phyloP scores from a whole-genome alignment of 352 stramenopile species.

The Pythium phragmiticola region DNA sequence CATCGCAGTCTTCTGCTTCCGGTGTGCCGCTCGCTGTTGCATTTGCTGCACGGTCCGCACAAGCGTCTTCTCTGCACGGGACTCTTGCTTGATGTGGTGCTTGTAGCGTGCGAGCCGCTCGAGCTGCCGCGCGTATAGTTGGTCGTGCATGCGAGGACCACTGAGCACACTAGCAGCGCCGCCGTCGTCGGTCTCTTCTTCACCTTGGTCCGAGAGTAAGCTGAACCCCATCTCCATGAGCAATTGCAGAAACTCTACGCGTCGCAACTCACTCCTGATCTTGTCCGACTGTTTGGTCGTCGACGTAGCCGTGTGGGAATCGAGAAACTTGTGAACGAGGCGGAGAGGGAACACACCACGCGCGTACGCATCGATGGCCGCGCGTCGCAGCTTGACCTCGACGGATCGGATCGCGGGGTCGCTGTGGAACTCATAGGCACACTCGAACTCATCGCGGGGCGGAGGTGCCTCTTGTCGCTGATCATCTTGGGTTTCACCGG shows the following conservation, averaged over 20 bases:
- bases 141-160: constrained; percentile 59
- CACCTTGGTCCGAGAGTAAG: constrained; percentile 49
- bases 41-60: constrained; percentile 39
- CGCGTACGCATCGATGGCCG: constrained; percentile 63
- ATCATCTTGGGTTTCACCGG: neutral
- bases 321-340: constrained; percentile 68
- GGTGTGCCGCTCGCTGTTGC: constrained; percentile 24
- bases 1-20: constrained; percentile 15
- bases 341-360: constrained; percentile 70
- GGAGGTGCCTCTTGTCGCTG: neutral
- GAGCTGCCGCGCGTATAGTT: constrained; percentile 80
- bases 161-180: constrained; percentile 15
- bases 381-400: constrained; percentile 84
- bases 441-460: constrained; percentile 38
- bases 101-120: constrained; percentile 69
- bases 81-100: constrained; percentile 50
- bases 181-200: constrained; percentile 22
- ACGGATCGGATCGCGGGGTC: constrained; percentile 80
- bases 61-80: constrained; percentile 55
- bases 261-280: constrained; percentile 44
- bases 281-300: constrained; percentile 22
- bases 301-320: constrained; percentile 25
- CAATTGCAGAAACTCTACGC: constrained; percentile 91
- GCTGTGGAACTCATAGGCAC: constrained; percentile 76
- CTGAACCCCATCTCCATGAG: constrained; percentile 92